These are phyloP conservation scores for Camelina sativa DNA, from an alignment of 345 rosid species.

Conservation along the genomic window DNA sequence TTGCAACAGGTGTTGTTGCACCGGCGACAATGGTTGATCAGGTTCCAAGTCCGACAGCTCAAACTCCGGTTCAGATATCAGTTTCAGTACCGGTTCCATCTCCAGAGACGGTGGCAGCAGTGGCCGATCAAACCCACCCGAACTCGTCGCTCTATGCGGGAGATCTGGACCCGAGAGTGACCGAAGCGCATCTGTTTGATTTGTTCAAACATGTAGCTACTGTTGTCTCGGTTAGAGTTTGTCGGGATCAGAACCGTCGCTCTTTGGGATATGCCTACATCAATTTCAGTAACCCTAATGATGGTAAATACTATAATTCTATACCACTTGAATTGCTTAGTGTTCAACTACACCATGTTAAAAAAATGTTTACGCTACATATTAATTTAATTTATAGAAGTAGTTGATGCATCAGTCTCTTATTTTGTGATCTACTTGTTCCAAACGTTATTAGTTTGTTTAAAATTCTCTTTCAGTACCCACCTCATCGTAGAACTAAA, in stretches of 20 bases:
- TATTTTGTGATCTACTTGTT: neutral
- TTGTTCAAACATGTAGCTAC: slow-evolving; percentile 55
- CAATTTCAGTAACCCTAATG: slow-evolving; percentile 58
- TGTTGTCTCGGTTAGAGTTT: slow-evolving; percentile 59
- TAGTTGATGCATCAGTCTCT: neutral
- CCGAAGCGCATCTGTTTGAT: slow-evolving; percentile 59
- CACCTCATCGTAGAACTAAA: neutral
- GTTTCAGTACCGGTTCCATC: slow-evolving; percentile 19
- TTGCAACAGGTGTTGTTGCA: slow-evolving; percentile 36
- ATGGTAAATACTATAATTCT: slow-evolving; percentile 43
- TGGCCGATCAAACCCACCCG: slow-evolving; percentile 32
- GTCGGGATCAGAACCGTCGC: slow-evolving; percentile 56
- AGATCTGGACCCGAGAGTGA: slow-evolving; percentile 61
- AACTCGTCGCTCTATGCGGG: slow-evolving; percentile 64
- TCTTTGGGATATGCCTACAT: slow-evolving; percentile 71
- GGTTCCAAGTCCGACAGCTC: slow-evolving; percentile 13
- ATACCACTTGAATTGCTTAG: neutral
- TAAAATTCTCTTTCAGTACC: neutral
- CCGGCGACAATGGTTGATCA: slow-evolving; percentile 32
- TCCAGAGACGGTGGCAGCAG: neutral
- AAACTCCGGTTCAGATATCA: slow-evolving; percentile 24
- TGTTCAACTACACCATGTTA: too few species aligned
- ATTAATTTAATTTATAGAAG: neutral
- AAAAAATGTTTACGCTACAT: neutral
- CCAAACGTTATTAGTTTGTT: neutral